Base-by-base conservation (phyloP, 805 yeast genomes). In the Saturnispora hagleri region DNA sequence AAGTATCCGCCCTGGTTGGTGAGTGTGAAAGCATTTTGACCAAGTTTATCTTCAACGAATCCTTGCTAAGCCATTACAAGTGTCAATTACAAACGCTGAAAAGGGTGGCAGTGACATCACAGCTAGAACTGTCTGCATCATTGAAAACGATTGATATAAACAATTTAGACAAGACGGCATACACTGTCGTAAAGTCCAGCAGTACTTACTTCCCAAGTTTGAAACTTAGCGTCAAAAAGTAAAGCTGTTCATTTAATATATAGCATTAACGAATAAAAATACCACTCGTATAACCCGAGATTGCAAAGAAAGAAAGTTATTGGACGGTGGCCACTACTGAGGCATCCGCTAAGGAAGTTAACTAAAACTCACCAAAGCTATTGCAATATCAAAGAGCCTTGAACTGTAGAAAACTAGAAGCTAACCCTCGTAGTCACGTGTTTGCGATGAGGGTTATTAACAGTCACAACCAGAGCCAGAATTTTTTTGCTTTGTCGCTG, bases 331-430 rank as follows among this genome's bases (percentile, higher is more conserved):
- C 78, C 73, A 63, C 66, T 65, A 70, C 18, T 40, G 68, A 66
- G 75, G 76, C 71, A 74, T 72, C 76, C 77, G 75, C 77, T 73
- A 73, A 73, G 78, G 77, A 57, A 72, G 70, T 72, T 73, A 4
- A 68, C 66, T 64, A 68, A 68, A 67, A 72, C 76, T 73, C 77
- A 74, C 78, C 78, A 75, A 75, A 70, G 13, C 36, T 20, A 41
- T 24, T 41, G 27, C 22, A 24, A 24, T 22, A 41, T 15, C 15
- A 20, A 41, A 12, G 22, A 22, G 18, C 44, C 27, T 41, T 41
- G 15, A 41, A 41, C n/a, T 41, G 31, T 18, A 22, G n/a, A 9
- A 10, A 6, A n/a, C 42, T 9, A 5, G 24, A 12, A 10, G 2
- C 22, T 10, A 34, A 8, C 13, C 17, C n/a, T 28, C 28, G 28